Conservation (phyloP, 371 early-diverging fungal species). For the Lichtheimia ramosa region DNA sequence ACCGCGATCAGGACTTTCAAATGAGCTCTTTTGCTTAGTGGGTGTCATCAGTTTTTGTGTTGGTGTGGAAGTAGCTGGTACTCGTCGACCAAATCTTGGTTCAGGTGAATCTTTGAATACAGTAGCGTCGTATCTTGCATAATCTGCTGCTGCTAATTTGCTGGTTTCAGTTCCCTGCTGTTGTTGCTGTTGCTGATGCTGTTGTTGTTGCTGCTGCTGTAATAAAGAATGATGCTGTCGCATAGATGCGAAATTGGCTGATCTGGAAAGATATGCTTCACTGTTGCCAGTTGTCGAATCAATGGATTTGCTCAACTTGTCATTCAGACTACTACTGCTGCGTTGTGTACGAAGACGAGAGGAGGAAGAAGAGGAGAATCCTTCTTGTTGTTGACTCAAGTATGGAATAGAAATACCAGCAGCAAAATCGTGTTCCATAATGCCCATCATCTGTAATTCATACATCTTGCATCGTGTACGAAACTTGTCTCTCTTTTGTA, state of each 20-base stretch:
- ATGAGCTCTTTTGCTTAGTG: constrained; percentile 25
- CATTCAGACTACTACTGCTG: constrained; percentile 45
- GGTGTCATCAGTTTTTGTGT: constrained; percentile 11
- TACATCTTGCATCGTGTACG: constrained; percentile 80
- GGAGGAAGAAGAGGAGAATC: neutral
- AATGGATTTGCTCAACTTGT: constrained; percentile 17
- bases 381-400: constrained; percentile 14
- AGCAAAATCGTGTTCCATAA: constrained; percentile 68
- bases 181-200: neutral
- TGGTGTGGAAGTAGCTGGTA: constrained; percentile 13
- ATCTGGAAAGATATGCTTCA: constrained; percentile 40
- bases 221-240: constrained; percentile 11
- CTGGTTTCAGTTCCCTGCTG: neutral
- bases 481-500: constrained; percentile 54
- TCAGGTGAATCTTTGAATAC: constrained; percentile 46
- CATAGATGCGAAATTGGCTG: constrained; percentile 32
- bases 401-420: constrained; percentile 60
- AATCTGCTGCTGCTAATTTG: constrained; percentile 21
- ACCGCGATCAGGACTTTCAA: constrained; percentile 31
- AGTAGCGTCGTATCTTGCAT: constrained; percentile 57
- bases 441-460: constrained; percentile 82
- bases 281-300: constrained; percentile 19
- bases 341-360: constrained; percentile 12
- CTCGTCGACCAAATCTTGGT: constrained; percentile 36
- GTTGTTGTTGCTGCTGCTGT: neutral